These are phyloP conservation scores for Parasarocladium wereldwijsianum DNA, from an alignment of 2,329 filamentous ascomycete species.

Conservation along the genomic window DNA sequence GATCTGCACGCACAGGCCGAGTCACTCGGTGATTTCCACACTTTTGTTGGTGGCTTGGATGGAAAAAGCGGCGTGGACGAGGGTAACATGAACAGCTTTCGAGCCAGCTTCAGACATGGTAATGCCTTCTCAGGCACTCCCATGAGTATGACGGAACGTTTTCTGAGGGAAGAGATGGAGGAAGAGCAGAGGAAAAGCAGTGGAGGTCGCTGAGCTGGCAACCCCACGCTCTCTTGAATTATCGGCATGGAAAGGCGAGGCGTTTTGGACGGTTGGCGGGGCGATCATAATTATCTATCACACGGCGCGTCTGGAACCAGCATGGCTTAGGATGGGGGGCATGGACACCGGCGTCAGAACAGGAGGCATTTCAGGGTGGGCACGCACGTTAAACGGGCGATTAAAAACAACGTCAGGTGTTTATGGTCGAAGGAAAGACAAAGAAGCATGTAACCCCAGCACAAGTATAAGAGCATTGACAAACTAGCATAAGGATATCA, in stretches of 20 bases:
- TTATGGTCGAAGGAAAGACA: too few relatives aligned
- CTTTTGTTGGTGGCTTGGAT: constrained; percentile 38
- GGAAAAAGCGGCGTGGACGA: constrained; percentile 35
- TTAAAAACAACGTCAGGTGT: too few relatives aligned
- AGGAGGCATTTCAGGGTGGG: too few relatives aligned
- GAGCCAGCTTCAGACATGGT: constrained; percentile 20
- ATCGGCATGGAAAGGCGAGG: too few relatives aligned
- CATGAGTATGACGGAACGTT: constrained; percentile 31
- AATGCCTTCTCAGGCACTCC: constrained; percentile 27
- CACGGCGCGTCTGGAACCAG: not conserved
- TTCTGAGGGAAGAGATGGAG: constrained; percentile 32
- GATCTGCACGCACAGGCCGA: constrained; percentile 32
- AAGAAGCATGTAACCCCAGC: too few relatives aligned
- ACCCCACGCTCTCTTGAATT: too few relatives aligned
- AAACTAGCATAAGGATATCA: too few relatives aligned
- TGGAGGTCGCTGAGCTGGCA: too few relatives aligned
- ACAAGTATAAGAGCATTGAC: not conserved
- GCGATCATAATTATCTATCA: not conserved
- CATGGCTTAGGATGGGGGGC: too few relatives aligned
- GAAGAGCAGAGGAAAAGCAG: constrained; percentile 11
- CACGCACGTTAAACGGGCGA: too few relatives aligned
- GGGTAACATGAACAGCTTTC: constrained; percentile 27
- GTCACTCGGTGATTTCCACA: constrained; percentile 30
- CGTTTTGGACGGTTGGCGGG: constrained; percentile 2
- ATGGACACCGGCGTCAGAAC: too few relatives aligned